Conservation (phyloP, 139 green algal species). For the Chlamydomonas urium region DNA sequence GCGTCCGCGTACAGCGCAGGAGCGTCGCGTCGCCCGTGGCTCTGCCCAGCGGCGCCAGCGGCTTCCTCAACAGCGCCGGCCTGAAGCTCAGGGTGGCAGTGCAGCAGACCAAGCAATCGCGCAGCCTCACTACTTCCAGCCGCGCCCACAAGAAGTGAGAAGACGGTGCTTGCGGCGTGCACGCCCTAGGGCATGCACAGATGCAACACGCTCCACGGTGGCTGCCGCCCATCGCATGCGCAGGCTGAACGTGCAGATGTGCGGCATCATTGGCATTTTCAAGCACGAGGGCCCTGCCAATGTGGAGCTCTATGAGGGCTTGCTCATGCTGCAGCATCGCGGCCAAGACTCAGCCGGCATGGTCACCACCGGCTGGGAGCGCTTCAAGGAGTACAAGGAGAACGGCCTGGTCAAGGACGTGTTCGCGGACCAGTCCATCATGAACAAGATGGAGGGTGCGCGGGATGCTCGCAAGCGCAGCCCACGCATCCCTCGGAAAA, state of each 20-base stretch:
- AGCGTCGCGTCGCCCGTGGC: background rate
- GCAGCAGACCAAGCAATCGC: background rate
- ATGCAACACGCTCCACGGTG: no score
- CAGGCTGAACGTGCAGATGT: slow-evolving; percentile 51
- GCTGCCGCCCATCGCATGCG: background rate
- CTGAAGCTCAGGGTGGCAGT: background rate
- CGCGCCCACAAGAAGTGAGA: background rate
- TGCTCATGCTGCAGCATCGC: slow-evolving; percentile 97
- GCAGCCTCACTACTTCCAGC: background rate
- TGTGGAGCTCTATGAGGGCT: slow-evolving; percentile 90
- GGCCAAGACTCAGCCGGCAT: slow-evolving; percentile 94
- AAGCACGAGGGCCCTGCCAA: slow-evolving; percentile 71
- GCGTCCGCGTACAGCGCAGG: no score
- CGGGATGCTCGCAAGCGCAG: no score
- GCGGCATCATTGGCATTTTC: slow-evolving; percentile 94
- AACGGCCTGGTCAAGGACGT: slow-evolving; percentile 98
- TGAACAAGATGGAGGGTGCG: slow-evolving; percentile 76
- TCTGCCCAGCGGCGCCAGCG: background rate
- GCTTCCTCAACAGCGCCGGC: background rate
- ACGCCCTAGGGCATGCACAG: no score
- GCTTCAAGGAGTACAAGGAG: slow-evolving; percentile 88
- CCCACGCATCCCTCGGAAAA: no score
- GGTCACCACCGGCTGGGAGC: slow-evolving; percentile 84
- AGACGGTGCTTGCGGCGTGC: no score
- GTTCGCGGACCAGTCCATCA: slow-evolving; percentile 69